Percentiles rank a stretch among this genome's conserved stretches.
Conservation (phyloP, 768 basidiomycete genomes). For the Cubamyces sp. region DNA sequence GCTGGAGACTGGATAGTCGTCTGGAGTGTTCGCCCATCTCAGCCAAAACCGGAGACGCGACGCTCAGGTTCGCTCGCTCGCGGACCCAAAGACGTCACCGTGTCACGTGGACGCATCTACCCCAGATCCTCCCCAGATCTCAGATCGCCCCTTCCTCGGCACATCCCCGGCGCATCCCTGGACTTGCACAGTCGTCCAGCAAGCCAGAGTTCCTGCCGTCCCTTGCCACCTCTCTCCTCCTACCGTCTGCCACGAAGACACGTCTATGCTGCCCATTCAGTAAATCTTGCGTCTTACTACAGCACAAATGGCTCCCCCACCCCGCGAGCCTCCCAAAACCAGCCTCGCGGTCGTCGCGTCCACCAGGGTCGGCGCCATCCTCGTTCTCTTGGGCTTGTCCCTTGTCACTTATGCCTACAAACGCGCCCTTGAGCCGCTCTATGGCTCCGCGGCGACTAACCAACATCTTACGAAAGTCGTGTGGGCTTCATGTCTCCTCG, state of each 20-base stretch:
- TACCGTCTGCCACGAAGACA: slow-evolving; percentile 6
- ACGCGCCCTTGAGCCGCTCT: slow-evolving; percentile 68
- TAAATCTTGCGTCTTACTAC: background rate
- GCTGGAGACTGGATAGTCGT: background rate
- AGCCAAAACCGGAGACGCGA: slow-evolving; percentile 20
- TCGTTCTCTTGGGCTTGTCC: slow-evolving; percentile 44
- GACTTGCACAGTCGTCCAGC: background rate
- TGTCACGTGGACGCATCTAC: slow-evolving; percentile 20
- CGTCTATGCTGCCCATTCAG: slow-evolving; percentile 12
- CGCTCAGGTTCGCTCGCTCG: background rate
- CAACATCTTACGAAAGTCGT: slow-evolving; percentile 50
- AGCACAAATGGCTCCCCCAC: slow-evolving; percentile 6
- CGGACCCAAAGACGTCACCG: slow-evolving; percentile 17
- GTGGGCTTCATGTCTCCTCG: slow-evolving; percentile 37
- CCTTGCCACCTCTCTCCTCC: background rate
- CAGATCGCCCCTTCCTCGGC: slow-evolving; percentile 11
- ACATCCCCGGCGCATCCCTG: slow-evolving; percentile 15
- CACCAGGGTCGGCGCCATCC: slow-evolving; percentile 26
- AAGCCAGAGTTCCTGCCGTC: too few relatives aligned
- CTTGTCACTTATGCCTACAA: slow-evolving; percentile 65
- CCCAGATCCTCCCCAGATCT: slow-evolving; percentile 10
- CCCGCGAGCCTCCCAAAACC: slow-evolving; percentile 13
- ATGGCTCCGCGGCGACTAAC: slow-evolving; percentile 61
- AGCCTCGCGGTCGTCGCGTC: slow-evolving; percentile 21
- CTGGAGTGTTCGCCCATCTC: slow-evolving; percentile 18